Base-by-base conservation (phyloP, 768 basidiomycete species). In the Cystofilobasidium macerans region DNA sequence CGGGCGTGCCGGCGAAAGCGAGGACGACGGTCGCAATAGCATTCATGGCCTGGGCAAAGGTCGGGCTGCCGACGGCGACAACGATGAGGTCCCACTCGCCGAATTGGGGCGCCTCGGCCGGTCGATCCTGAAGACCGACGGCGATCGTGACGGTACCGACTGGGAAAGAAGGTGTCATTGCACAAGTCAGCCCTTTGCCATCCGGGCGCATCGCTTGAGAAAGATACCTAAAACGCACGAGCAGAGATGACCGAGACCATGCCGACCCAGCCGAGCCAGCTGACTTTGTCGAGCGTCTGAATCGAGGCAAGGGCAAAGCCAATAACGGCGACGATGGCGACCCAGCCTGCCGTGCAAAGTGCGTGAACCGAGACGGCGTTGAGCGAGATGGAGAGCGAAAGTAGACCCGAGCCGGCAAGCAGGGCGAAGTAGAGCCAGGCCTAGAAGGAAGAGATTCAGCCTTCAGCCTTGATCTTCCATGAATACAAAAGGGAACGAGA, bases 11-110 rank as follows among this genome's bases (percentile, higher is more conserved):
- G 61, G 61, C 71, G 61, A 70, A 77, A 0, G 74, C 70, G 57
- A 77, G 72, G 57, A 76, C 69, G 57, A 78, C 58, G 43, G 72
- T 72, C 22, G 62, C 69, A 43, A 75, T 65, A 30, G 75, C 74
- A 51, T 73, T 75, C 70, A 77, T 75, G 18, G 73, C 70, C 54
- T 69, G 72, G 22, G 70, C 61, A 68, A 71, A 72, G 33, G 59
- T 67, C 13, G 71, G 70, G 9, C 9, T 9, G 38, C 38, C 38
- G 9, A 40, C 38, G 38, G 16, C 16, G 38, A 16, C 8, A 16
- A 40, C 38, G 9, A 16, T 40, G 9, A 9, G 8, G 38, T 16
- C 16, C 38, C 38, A 40, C 40, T 57, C 59, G 30, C 59, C 65
- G 61, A 69, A 66, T 22, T 69, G 64, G 8, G 75, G 73, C 2